phyloP scores from a whole-genome alignment of 2,329 filamentous ascomycete genomes.

The Metarhizium humberi region DNA sequence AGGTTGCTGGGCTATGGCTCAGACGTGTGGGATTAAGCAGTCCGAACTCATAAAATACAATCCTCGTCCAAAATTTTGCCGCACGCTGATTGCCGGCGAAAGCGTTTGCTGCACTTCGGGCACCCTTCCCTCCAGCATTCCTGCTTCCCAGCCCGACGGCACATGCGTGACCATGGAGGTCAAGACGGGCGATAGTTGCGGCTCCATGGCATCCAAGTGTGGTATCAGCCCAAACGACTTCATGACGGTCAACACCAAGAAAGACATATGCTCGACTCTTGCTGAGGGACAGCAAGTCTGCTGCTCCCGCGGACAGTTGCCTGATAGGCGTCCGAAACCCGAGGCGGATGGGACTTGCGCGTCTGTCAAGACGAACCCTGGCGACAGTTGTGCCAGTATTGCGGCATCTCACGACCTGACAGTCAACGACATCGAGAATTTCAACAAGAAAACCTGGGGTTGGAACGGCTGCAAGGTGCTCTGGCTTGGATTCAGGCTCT shows the following conservation, averaged over 20 bases:
- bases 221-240: neutral
- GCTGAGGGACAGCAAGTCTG: neutral
- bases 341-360: constrained; percentile 20
- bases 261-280: neutral
- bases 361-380: constrained; percentile 13
- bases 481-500: constrained; percentile 14
- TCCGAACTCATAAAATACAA: too few relatives aligned
- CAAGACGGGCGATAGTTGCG: too few relatives aligned
- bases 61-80: too few relatives aligned
- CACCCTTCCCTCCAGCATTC: too few relatives aligned
- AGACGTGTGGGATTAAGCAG: too few relatives aligned
- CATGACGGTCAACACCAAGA: neutral
- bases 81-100: too few relatives aligned
- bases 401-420: constrained; percentile 6
- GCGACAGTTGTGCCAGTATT: constrained; percentile 19
- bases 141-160: too few relatives aligned
- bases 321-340: constrained; percentile 12
- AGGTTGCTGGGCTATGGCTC: too few relatives aligned
- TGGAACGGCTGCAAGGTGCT: neutral
- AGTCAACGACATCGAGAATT: neutral
- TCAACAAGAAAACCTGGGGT: neutral
- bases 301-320: neutral
- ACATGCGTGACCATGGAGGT: too few relatives aligned
- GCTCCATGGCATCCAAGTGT: neutral
- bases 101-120: too few relatives aligned